Evolutionary conservation across 768 basidiomycete species (phyloP).

Genomic region (Mycena indigotica): DNA sequence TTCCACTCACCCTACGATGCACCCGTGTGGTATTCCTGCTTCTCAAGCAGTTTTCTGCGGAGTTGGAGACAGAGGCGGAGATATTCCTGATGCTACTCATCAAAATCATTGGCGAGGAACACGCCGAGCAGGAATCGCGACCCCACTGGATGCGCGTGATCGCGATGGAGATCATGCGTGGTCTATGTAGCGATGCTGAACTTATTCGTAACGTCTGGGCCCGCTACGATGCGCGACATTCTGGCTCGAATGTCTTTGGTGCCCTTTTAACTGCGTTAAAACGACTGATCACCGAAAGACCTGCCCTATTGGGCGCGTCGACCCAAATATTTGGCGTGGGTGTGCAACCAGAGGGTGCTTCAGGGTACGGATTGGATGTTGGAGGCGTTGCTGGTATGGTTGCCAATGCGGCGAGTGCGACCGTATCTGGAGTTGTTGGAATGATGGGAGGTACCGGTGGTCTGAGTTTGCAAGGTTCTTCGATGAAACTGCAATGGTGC

Average conservation of each 20-base stretch:
- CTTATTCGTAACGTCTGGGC: constrained; percentile 80
- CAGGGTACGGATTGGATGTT: constrained; percentile 61
- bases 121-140: constrained; percentile 39
- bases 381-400: constrained; percentile 80
- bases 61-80: constrained; percentile 82
- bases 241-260: constrained; percentile 71
- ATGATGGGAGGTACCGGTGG: constrained; percentile 78
- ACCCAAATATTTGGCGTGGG: constrained; percentile 84
- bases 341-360: constrained; percentile 42
- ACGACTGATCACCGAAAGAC: constrained; percentile 86
- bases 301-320: constrained; percentile 76
- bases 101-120: constrained; percentile 61
- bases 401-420: constrained; percentile 79
- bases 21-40: constrained; percentile 93
- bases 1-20: constrained; percentile 87
- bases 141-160: constrained; percentile 90
- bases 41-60: constrained; percentile 84
- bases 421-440: constrained; percentile 81
- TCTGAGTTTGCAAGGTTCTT: constrained; percentile 69
- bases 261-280: constrained; percentile 83
- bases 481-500: constrained; percentile 92
- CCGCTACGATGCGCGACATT: constrained; percentile 65
- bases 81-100: constrained; percentile 81
- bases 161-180: constrained; percentile 90
- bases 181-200: constrained; percentile 82